Evolutionary conservation across 202 grass and related monocot species (phyloP).

Genomic region (Digitaria exilis): DNA sequence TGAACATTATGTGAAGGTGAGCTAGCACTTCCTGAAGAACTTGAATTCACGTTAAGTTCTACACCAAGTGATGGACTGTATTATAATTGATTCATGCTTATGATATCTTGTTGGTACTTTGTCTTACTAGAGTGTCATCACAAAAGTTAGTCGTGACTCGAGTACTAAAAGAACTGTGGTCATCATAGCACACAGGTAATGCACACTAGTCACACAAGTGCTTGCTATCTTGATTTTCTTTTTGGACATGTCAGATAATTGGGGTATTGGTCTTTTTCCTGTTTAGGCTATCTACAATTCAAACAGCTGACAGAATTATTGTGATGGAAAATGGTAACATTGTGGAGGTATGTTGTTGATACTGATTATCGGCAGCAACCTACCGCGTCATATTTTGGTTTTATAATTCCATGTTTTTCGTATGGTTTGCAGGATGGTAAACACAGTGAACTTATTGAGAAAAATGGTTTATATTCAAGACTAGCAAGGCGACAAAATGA

Average conservation of each 20-base stretch:
- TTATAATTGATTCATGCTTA: not conserved
- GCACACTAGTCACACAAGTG: not conserved
- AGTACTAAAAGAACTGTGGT: slow-evolving; percentile 73
- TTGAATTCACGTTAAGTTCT: not conserved
- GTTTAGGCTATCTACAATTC: slow-evolving; percentile 88
- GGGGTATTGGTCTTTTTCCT: not conserved
- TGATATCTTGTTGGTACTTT: slow-evolving; percentile 3
- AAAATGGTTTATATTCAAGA: slow-evolving; percentile 87
- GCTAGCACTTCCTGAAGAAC: slow-evolving; percentile 41
- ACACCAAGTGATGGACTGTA: not conserved
- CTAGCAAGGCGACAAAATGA: slow-evolving; percentile 75
- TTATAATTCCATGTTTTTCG: not conserved
- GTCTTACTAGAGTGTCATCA: slow-evolving; percentile 65
- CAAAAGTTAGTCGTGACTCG: slow-evolving; percentile 55
- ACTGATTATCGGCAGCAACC: not conserved
- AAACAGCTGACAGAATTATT: slow-evolving; percentile 92
- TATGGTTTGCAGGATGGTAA: slow-evolving; percentile 70
- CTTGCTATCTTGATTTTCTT: slow-evolving; percentile 4
- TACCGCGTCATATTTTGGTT: not conserved
- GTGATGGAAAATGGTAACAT: slow-evolving; percentile 91
- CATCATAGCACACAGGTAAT: slow-evolving; percentile 95
- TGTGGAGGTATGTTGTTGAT: slow-evolving; percentile 67
- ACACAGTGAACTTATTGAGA: slow-evolving; percentile 79
- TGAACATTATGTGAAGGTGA: slow-evolving; percentile 95
- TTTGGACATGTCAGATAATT: slow-evolving; percentile 10